Base-by-base conservation (phyloP, 2,329 filamentous ascomycete species). In the Emergomyces orientalis region DNA sequence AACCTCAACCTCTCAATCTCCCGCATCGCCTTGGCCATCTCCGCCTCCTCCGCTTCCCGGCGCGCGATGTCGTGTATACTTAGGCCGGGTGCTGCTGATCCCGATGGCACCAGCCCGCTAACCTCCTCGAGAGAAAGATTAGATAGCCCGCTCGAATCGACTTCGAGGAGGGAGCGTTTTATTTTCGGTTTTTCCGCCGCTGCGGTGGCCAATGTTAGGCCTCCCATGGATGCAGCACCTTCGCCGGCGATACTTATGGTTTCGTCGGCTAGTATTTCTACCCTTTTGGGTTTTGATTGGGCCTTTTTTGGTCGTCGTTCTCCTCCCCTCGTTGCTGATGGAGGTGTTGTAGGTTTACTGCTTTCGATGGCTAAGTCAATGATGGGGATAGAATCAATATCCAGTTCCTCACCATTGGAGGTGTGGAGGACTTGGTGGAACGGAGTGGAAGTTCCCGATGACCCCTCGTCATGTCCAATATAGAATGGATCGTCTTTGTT, bases 401-500 rank as follows among this genome's bases (percentile, higher is more conserved):
- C 93, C 9, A 97, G 79, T 54, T 89, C 88, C 2, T 88, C 86
- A 1, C 87, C 88, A 71, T 93, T 92, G 63, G 85, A 86, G 63
- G 82, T 86, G 63, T 85, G 82, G 2, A 89, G 79, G 63, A 94
- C 90, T 67, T 85, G 89, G 70, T 93, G 89, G 59, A 94, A 86
- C 0, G 90, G 90, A 0, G 89, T 93, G 0, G 88, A 88, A 6
- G 83, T 83, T 41, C 85, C 84, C 3, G 84, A 85, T 0, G 78
- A 76, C 51, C 77, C 79, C 32, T 79, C 80, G 45, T 77, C 77
- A 8, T 78, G 76, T 30, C 80, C 81, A 70, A 99, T 97, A 72
- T 99, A 99, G 74, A 96, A 99, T 0, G 94, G 94, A 70, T 99
- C 94, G 71, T 97, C 93, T 68, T 84, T 89, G 74, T 96, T 90